Percentiles rank a stretch among this genome's conserved stretches.
Conservation (phyloP, 2,329 filamentous ascomycete species). For the Fusarium sp. region DNA sequence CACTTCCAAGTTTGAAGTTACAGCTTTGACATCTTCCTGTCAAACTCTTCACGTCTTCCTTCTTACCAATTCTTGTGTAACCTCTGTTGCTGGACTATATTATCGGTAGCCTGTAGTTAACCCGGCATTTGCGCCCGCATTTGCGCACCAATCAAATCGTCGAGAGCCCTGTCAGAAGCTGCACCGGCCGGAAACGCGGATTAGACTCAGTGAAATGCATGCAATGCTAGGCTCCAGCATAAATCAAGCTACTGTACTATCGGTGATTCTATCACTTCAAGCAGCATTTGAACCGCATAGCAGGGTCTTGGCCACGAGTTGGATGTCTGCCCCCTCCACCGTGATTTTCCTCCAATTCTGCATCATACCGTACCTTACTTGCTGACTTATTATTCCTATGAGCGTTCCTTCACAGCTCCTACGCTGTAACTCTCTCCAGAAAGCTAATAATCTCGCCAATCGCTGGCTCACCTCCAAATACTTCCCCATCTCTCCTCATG, state of each 20-base stretch:
- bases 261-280: conserved; percentile 4
- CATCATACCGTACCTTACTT: conserved; percentile 7
- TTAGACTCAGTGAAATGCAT: conserved; percentile 16
- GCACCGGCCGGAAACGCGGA: conserved; percentile 26
- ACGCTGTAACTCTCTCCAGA: conserved; percentile 1
- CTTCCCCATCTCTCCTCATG: conserved; percentile 14
- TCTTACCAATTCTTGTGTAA: conserved; percentile 25
- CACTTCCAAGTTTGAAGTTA: background rate
- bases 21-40: background rate
- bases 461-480: background rate
- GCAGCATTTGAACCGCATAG: background rate
- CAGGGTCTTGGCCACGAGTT: conserved; percentile 8
- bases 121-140: conserved; percentile 20
- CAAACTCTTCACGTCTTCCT: background rate
- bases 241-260: background rate
- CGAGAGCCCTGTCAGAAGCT: conserved; percentile 19
- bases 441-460: conserved; percentile 22
- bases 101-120: conserved; percentile 15
- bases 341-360: background rate
- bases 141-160: conserved; percentile 36
- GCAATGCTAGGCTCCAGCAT: conserved; percentile 21
- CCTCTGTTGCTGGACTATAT: conserved; percentile 34
- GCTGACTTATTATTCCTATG: conserved; percentile 5
- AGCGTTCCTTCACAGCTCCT: background rate
- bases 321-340: background rate